A percentile compares a stretch with the other conserved stretches of the same genome.
phyloP scores from a whole-genome alignment of 768 basidiomycete genomes.

The Auricularia sp. region DNA sequence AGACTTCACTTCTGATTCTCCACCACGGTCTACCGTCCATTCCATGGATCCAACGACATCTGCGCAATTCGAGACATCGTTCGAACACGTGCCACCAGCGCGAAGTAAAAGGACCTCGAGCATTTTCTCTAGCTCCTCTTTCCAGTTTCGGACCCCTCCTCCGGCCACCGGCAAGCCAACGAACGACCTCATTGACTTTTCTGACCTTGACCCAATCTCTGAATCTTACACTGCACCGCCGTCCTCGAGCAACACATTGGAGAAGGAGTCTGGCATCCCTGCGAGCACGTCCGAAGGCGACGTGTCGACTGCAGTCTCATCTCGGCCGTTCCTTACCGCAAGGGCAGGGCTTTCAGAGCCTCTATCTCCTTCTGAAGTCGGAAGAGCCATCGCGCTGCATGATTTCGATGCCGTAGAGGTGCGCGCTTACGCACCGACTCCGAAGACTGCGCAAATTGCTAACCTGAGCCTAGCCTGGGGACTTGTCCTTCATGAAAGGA shows the following conservation, averaged over 20 bases:
- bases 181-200: constrained; percentile 9
- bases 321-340: constrained; percentile 30
- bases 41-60: not conserved
- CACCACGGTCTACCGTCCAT: not conserved
- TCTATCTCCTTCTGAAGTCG: constrained; percentile 45
- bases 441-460: not conserved
- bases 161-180: not conserved
- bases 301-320: constrained; percentile 3
- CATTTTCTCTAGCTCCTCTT: not conserved
- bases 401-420: constrained; percentile 69
- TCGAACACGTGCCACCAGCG: constrained; percentile 1
- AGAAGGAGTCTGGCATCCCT: constrained; percentile 5
- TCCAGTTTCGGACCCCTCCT: not conserved
- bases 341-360: constrained; percentile 43
- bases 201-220: constrained; percentile 23
- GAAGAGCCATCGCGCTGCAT: constrained; percentile 64
- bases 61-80: constrained; percentile 4
- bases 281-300: constrained; percentile 5
- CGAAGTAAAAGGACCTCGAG: not conserved
- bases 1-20: constrained; percentile 8
- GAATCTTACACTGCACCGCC: constrained; percentile 19
- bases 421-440: constrained; percentile 10
- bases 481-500: constrained; percentile 67
- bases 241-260: constrained; percentile 21
- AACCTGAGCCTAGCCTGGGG: constrained; percentile 41